phyloP scores from a whole-genome alignment of 768 basidiomycete genomes.

The Leccinum longicurvipes region DNA sequence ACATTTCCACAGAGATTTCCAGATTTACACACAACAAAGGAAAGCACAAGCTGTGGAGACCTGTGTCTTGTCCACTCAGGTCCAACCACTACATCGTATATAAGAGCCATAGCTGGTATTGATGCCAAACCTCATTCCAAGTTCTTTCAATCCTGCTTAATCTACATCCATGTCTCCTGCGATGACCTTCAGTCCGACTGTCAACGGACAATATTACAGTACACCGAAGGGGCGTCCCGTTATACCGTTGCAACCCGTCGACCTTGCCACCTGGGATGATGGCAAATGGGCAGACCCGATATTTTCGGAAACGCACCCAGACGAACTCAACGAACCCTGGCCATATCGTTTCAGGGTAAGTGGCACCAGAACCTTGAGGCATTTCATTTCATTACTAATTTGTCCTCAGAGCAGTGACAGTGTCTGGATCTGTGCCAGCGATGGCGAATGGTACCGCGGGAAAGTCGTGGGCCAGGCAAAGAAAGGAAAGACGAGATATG shows the following conservation, averaged over 20 bases:
- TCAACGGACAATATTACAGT: not conserved
- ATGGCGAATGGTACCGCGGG: constrained; percentile 53
- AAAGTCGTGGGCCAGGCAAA: constrained; percentile 43
- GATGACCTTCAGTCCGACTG: not conserved
- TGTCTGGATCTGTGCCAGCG: constrained; percentile 52
- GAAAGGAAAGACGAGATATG: constrained; percentile 45
- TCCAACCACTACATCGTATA: constrained; percentile 5
- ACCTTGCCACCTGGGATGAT: constrained; percentile 28
- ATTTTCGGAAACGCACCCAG: constrained; percentile 30
- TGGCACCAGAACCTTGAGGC: not conserved
- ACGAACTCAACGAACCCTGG: constrained; percentile 48
- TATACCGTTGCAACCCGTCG: constrained; percentile 17
- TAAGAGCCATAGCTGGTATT: constrained; percentile 8
- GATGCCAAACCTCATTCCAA: not conserved
- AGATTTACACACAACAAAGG: constrained; percentile 15
- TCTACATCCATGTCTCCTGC: constrained; percentile 2
- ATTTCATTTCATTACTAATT: constrained; percentile 1
- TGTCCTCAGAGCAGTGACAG: constrained; percentile 39
- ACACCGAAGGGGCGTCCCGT: not conserved
- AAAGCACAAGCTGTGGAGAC: constrained; percentile 12
- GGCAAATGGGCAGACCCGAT: constrained; percentile 14
- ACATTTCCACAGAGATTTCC: constrained; percentile 2
- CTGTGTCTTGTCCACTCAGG: constrained; percentile 12
- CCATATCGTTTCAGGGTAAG: constrained; percentile 48
- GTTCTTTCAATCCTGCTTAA: not conserved